Conservation (phyloP, 257 asterid species). For the Verbascum thapsus region DNA sequence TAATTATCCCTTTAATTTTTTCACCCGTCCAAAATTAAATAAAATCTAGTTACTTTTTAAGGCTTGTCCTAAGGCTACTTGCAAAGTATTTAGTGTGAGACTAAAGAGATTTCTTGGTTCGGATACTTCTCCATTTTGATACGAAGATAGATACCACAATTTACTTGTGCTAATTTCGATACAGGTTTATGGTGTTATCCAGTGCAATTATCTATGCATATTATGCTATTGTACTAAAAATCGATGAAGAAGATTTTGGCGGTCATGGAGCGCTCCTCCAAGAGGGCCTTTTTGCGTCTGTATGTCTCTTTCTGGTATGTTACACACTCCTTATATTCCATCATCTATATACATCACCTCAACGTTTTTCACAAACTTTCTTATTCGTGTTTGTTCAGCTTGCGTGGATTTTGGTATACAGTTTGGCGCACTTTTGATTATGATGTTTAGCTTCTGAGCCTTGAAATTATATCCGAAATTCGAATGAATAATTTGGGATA, state of each 20-base stretch:
- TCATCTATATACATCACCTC: not conserved
- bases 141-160: not conserved
- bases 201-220: constrained; percentile 82
- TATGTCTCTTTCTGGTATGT: constrained; percentile 83
- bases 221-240: constrained; percentile 66
- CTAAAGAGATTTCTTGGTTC: not conserved
- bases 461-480: constrained; percentile 24
- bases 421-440: constrained; percentile 87
- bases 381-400: constrained; percentile 52
- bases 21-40: too few relatives aligned
- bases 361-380: constrained; percentile 12
- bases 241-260: constrained; percentile 96
- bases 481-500: constrained; percentile 26
- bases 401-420: constrained; percentile 90
- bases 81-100: not conserved
- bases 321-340: not conserved
- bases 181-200: constrained; percentile 74
- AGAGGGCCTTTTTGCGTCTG: constrained; percentile 92
- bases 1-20: too few relatives aligned
- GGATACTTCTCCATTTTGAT: not conserved
- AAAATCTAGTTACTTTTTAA: too few relatives aligned
- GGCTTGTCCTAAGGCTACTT: too few relatives aligned
- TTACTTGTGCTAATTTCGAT: constrained; percentile 21
- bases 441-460: constrained; percentile 24
- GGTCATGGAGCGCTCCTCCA: constrained; percentile 95